Base-by-base conservation (phyloP, 805 yeast species). In the Saturnispora ahearnii region DNA sequence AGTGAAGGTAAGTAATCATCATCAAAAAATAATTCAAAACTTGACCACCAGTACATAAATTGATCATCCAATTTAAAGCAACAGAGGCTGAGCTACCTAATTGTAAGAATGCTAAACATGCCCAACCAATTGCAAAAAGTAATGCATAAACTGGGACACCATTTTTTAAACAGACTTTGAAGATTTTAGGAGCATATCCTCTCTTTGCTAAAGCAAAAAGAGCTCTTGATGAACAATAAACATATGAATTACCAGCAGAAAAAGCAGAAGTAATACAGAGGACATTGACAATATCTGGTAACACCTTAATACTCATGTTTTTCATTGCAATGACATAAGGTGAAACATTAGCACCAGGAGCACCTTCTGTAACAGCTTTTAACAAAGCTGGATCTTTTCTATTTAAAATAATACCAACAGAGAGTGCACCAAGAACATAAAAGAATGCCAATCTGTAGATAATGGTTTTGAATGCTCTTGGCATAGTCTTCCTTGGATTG, bases 251-350 rank as follows among this genome's bases (percentile, higher is more conserved):
- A 48, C 95, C 96, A 2, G 95, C 89, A 33, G 89, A 81, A 56
- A 87, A 82, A 0, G 90, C 84, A 1, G 93, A 77, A 5, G 87
- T 72, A 49, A 88, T 72, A 49, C 88, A 73, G 30, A 87, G 77
- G 1, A 79, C 95, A 65, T 89, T 89, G 51, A 89, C 88, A 53
- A 88, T 73, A 59, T 82, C 78, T 31, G 95, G 95, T 44, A 87
- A 70, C 0, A 76, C 82, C 32, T 70, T 76, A 48, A 88, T 83
- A 1, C 78, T 75, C 59, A 87, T 67, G 54, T 81, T 78, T 49
- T 72, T 73, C 88, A 88, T 87, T 2, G 91, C 91, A 58, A 88
- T 78, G 46, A 86, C 93, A 59, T 83, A 87, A 0, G 96, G 93
- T 18, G 89, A 81, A 5, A 87, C 79, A 33, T 81, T 84, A 1